Evolutionary conservation across 148 eudicot species (phyloP).

Genomic region (Rhododendron kiyosumense): DNA sequence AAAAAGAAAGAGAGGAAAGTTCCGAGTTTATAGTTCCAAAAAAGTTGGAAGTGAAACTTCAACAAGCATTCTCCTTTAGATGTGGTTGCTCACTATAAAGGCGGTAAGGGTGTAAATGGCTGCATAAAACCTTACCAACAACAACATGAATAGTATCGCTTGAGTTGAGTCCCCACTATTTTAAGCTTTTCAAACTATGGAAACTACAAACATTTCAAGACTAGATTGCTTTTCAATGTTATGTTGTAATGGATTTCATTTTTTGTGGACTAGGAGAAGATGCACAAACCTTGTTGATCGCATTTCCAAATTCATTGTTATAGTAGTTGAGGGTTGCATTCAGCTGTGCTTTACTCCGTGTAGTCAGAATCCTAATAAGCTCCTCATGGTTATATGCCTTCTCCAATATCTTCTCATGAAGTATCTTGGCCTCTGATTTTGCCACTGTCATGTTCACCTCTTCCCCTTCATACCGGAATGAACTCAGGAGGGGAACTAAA

Average conservation of each 20-base stretch:
- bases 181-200: background rate
- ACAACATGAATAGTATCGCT: background rate
- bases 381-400: conserved; percentile 77
- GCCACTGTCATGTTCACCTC: conserved; percentile 73
- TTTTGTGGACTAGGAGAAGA: background rate
- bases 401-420: conserved; percentile 69
- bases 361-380: conserved; percentile 63
- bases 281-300: conserved; percentile 62
- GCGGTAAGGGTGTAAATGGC: background rate
- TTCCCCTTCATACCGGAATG: conserved; percentile 81
- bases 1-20: background rate
- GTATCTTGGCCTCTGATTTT: conserved; percentile 75
- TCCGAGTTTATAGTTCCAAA: background rate
- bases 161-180: background rate
- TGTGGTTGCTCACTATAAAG: background rate
- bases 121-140: background rate
- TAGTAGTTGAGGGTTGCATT: conserved; percentile 81
- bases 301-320: conserved; percentile 65
- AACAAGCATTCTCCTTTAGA: background rate
- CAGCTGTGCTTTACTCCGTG: conserved; percentile 89
- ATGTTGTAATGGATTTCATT: background rate
- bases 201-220: background rate
- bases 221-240: background rate
- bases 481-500: conserved; percentile 68
- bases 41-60: background rate